A percentile compares a stretch with the other conserved stretches of the same genome.
phyloP scores from a whole-genome alignment of 2,329 filamentous ascomycete species.

The Colletotrichum navitas region DNA sequence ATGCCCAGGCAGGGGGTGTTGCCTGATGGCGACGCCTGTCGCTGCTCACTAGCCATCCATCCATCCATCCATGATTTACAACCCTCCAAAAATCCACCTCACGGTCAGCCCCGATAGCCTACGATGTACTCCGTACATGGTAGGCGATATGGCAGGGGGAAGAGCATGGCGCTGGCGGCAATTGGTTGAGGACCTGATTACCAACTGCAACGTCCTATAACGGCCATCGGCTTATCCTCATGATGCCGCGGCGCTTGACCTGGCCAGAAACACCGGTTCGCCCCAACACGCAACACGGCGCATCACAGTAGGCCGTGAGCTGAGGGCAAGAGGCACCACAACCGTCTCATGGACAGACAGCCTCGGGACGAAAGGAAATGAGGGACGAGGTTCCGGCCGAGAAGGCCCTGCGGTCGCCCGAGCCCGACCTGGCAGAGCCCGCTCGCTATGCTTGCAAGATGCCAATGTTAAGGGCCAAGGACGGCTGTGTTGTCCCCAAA shows the following conservation, averaged over 20 bases:
- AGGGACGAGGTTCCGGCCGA: neutral
- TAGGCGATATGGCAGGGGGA: neutral
- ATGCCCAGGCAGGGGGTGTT: neutral
- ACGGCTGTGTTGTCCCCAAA: neutral
- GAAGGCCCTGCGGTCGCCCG: neutral
- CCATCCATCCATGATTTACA: neutral
- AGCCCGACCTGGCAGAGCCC: neutral
- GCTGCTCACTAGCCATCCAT: neutral
- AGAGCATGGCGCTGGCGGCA: neutral
- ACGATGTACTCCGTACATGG: neutral
- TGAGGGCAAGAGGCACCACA: neutral
- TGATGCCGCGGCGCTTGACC: conserved; percentile 1
- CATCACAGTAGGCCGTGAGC: neutral
- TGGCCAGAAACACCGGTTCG: neutral
- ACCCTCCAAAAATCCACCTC: neutral
- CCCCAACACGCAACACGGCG: no score
- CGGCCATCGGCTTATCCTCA: conserved; percentile 13
- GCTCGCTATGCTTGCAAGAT: neutral
- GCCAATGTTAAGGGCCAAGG: neutral
- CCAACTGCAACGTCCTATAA: conserved; percentile 17
- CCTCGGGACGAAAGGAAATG: neutral
- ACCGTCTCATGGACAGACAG: neutral
- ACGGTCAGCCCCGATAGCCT: neutral
- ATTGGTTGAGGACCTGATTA: neutral
- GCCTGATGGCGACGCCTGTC: neutral